A percentile compares a stretch with the other conserved stretches of the same genome.
These are phyloP conservation scores for Cyberlindnera xishuangbannaensis DNA, from an alignment of 805 yeast genomes.

Conservation along the genomic window DNA sequence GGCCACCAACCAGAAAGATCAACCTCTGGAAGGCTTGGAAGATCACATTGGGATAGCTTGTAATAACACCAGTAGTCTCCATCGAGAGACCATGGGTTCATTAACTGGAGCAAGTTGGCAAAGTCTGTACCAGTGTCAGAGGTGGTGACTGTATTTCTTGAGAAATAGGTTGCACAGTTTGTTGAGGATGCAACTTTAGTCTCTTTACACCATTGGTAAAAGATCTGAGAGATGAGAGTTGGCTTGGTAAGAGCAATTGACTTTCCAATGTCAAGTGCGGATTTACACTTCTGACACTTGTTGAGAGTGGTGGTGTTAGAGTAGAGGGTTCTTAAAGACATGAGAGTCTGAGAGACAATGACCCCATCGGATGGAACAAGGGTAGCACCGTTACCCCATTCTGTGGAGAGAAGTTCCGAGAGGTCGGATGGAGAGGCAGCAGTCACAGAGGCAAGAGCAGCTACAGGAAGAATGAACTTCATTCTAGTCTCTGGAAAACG, in stretches of 20 bases:
- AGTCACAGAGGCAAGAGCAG: slow-evolving; percentile 3
- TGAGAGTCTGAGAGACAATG: slow-evolving; percentile 11
- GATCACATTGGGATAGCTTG: slow-evolving; percentile 42
- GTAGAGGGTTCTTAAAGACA: slow-evolving; percentile 14
- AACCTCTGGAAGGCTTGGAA: slow-evolving; percentile 48
- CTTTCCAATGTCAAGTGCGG: slow-evolving; percentile 33
- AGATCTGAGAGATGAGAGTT: slow-evolving; percentile 35
- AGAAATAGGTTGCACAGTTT: slow-evolving; percentile 29
- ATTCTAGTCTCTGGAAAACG: too few species aligned
- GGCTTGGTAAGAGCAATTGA: slow-evolving; percentile 34
- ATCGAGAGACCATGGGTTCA: slow-evolving; percentile 48
- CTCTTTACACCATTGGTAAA: slow-evolving; percentile 38
- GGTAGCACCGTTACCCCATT: slow-evolving; percentile 12
- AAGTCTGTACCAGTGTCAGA: slow-evolving; percentile 40
- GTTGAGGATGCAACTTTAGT: slow-evolving; percentile 22
- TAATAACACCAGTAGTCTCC: slow-evolving; percentile 60
- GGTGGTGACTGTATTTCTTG: slow-evolving; percentile 33
- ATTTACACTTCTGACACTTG: slow-evolving; percentile 31
- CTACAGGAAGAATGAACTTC: slow-evolving; percentile 3
- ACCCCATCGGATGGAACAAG: slow-evolving; percentile 9
- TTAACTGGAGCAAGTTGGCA: slow-evolving; percentile 42
- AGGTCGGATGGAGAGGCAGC: slow-evolving; percentile 12
- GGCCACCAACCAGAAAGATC: slow-evolving; percentile 42
- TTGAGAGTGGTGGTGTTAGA: slow-evolving; percentile 14
- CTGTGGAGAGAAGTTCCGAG: slow-evolving; percentile 3